Base-by-base conservation (phyloP, 306 rosid genomes). In the Leucaena leucocephala region DNA sequence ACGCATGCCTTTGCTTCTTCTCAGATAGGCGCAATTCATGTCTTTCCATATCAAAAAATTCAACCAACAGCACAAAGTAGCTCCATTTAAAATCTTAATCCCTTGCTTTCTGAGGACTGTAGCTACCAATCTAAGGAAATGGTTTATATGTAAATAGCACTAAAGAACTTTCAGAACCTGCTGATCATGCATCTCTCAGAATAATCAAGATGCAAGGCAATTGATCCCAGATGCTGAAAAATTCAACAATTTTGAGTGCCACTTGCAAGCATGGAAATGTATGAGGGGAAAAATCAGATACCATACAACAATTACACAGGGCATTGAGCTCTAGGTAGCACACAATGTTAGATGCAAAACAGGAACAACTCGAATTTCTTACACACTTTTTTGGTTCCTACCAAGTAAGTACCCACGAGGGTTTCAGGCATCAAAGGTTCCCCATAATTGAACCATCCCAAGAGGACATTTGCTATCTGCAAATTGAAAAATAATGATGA, bases 381-480 rank as follows among this genome's bases (percentile, higher is more conserved):
- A 17, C 76, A 78, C 71, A 67, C 72, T 81, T 63, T 58, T 73
- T 63, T 15, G 19, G 15, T 33, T 72, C 75, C 77, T 62, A 9
- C 39, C 17, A 66, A 66, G 46, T 17, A 66, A 66, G 46, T 17
- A 40, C 48, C 44, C 7, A 63, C 55, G 44, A 48, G 71, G 45
- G 82, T 76, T 74, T 75, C 77, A 27, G 68, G 73, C 76, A 69
- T 78, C 77, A 81, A 83, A 76, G 19, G 77, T 80, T 68, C 71
- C 74, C 55, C 50, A 50, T 52, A 61, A 40, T 33, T 77, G 76
- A 62, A 68, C 70, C 48, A 3, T 71, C 15, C 38, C 71, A 44
- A 57, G 27, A 84, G 59, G 38, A 68, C 13, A 57, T 45, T 10
- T 42, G 9, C 86, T 80, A 81, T 69, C 88, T 87, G 83, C 84